A percentile compares a stretch with the other conserved stretches of the same genome.
Evolutionary conservation across 805 yeast genomes (phyloP).

Genomic region (Spathaspora sp.): DNA sequence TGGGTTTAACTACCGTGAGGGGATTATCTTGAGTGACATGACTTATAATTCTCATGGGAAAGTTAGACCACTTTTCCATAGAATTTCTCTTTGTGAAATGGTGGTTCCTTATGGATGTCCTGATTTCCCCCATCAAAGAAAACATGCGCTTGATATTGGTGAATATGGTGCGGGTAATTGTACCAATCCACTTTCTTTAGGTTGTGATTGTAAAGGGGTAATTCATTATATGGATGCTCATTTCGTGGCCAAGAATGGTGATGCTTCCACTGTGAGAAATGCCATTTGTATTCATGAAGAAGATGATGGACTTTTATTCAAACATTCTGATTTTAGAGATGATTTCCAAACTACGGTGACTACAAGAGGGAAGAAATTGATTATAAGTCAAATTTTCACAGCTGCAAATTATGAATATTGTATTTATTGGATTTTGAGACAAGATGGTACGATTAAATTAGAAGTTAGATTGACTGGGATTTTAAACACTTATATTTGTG

Average conservation of each 20-base stretch:
- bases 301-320: constrained; percentile 75
- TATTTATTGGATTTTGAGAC: constrained; percentile 78
- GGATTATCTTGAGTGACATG: constrained; percentile 73
- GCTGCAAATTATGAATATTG: constrained; percentile 87
- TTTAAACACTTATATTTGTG: constrained; percentile 66
- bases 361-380: constrained; percentile 70
- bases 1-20: constrained; percentile 85
- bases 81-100: constrained; percentile 77
- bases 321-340: constrained; percentile 84
- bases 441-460: constrained; percentile 78
- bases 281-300: constrained; percentile 86
- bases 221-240: constrained; percentile 82
- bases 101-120: constrained; percentile 83
- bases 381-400: constrained; percentile 77
- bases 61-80: constrained; percentile 70
- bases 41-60: constrained; percentile 73
- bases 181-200: constrained; percentile 74
- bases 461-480: constrained; percentile 82
- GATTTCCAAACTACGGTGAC: constrained; percentile 69
- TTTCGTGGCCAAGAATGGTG: constrained; percentile 59
- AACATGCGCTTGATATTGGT: constrained; percentile 83
- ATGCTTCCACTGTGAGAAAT: constrained; percentile 65
- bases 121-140: constrained; percentile 76
- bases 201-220: constrained; percentile 85
- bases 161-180: constrained; percentile 86